phyloP scores from a whole-genome alignment of 2,329 filamentous ascomycete genomes.

The Aspergillus ibericus region DNA sequence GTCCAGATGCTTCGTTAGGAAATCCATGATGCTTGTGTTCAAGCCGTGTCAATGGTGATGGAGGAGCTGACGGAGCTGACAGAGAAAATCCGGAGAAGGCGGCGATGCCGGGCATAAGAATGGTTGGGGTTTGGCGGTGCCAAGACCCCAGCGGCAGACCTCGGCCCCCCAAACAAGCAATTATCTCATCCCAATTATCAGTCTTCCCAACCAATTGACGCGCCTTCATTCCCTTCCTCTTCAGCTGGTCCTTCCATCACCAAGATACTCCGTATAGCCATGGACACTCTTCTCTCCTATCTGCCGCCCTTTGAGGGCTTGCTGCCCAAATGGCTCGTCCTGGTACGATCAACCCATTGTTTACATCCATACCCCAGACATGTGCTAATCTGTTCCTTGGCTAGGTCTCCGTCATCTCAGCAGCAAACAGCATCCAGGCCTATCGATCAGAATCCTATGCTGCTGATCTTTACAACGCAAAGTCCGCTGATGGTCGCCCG shows the following conservation, averaged over 20 bases:
- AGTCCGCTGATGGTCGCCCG: conserved; percentile 54
- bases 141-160: background rate
- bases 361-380: background rate
- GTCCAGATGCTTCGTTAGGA: conserved; percentile 29
- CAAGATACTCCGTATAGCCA: conserved; percentile 9
- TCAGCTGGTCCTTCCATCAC: background rate
- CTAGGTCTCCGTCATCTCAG: conserved; percentile 77
- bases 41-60: background rate
- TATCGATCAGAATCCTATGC: conserved; percentile 79
- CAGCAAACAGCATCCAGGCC: conserved; percentile 82
- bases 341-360: conserved; percentile 45
- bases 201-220: background rate
- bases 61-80: conserved; percentile 1
- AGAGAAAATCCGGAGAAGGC: conserved; percentile 5
- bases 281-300: conserved; percentile 31
- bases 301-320: conserved; percentile 49
- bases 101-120: background rate
- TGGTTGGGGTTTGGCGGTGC: conserved; percentile 5
- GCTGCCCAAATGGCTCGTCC: conserved; percentile 65
- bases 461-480: conserved; percentile 71
- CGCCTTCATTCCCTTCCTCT: background rate
- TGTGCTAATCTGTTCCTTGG: background rate
- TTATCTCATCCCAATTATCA: background rate
- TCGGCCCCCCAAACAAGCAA: background rate
- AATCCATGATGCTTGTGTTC: conserved; percentile 31